phyloP scores from a whole-genome alignment of 192 early-diverging fungal species.

The Backusella australiensis region DNA sequence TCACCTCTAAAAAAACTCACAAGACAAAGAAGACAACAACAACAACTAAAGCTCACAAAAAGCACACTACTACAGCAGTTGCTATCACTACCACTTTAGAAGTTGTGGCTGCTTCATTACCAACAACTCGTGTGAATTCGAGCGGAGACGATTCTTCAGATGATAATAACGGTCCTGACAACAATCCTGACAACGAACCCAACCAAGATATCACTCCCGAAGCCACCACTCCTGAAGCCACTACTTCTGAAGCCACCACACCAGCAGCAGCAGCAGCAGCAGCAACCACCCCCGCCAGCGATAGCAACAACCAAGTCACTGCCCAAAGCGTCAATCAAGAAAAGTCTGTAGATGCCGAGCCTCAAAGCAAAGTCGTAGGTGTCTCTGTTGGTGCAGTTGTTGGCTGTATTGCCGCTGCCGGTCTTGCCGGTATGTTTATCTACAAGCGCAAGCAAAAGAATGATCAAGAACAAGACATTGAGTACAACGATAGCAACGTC shows the following conservation, averaged over 20 bases:
- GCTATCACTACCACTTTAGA: neutral
- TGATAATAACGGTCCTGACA: neutral
- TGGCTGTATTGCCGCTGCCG: constrained; percentile 33
- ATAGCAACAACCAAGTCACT: neutral
- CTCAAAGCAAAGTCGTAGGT: constrained; percentile 28
- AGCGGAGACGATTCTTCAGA: neutral
- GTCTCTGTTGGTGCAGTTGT: constrained; percentile 27
- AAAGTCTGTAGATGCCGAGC: constrained; percentile 8
- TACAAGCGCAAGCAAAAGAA: constrained; percentile 13
- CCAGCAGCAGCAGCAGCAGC: neutral
- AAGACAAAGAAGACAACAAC: neutral
- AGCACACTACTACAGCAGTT: neutral
- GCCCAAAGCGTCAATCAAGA: constrained; percentile 14
- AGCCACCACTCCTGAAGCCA: neutral
- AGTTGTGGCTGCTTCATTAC: neutral
- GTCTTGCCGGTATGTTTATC: constrained; percentile 34
- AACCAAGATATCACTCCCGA: neutral
- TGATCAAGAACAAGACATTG: constrained; percentile 16
- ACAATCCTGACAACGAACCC: neutral
- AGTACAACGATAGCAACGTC: constrained; percentile 6
- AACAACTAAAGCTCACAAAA: neutral
- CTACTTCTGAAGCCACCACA: neutral
- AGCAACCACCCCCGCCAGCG: neutral
- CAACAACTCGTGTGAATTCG: neutral
- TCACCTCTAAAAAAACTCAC: neutral